Conservation (phyloP, 1,284 basidiomycete genomes). For the Ceratobasidium sp. region DNA sequence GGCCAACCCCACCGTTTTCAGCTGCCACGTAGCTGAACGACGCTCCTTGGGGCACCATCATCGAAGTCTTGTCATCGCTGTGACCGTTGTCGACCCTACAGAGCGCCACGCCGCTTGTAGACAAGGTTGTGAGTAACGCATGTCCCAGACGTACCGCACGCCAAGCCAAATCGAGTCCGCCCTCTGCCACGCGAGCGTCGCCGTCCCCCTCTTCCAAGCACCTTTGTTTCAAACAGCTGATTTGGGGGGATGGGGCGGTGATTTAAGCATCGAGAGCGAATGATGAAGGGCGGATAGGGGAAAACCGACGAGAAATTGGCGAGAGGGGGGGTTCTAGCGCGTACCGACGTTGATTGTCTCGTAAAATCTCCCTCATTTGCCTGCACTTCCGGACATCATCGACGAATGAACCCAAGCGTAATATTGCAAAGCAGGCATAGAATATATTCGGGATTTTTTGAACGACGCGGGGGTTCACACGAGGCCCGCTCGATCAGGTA, state of each 20-base stretch:
- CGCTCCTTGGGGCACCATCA: neutral
- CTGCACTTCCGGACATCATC: constrained; percentile 37
- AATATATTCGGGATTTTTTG: constrained; percentile 40
- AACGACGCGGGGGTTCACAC: constrained; percentile 28
- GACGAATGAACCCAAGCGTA: constrained; percentile 20
- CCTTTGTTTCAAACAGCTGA: constrained; percentile 33
- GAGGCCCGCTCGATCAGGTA: constrained; percentile 42
- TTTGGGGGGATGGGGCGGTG: neutral
- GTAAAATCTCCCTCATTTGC: constrained; percentile 22
- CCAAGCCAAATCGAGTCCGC: constrained; percentile 40
- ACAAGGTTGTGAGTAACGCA: constrained; percentile 25
- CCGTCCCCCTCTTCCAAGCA: constrained; percentile 24
- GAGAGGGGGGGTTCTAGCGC: constrained; percentile 26
- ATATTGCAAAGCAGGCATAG: constrained; percentile 41
- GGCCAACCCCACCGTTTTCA: constrained; percentile 1
- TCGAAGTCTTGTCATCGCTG: constrained; percentile 22
- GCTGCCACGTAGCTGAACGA: constrained; percentile 24
- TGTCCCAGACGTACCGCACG: constrained; percentile 22
- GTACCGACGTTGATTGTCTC: constrained; percentile 11
- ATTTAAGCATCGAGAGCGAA: constrained; percentile 7
- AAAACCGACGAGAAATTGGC: constrained; percentile 28
- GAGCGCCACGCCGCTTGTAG: constrained; percentile 31
- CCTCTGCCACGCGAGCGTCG: constrained; percentile 31
- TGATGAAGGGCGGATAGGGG: constrained; percentile 22
- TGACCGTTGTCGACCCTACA: constrained; percentile 28